A percentile compares a stretch with the other conserved stretches of the same genome.
These are phyloP conservation scores for Skeletonema menzelii DNA, from an alignment of 108 stramenopile genomes.

Conservation along the genomic window DNA sequence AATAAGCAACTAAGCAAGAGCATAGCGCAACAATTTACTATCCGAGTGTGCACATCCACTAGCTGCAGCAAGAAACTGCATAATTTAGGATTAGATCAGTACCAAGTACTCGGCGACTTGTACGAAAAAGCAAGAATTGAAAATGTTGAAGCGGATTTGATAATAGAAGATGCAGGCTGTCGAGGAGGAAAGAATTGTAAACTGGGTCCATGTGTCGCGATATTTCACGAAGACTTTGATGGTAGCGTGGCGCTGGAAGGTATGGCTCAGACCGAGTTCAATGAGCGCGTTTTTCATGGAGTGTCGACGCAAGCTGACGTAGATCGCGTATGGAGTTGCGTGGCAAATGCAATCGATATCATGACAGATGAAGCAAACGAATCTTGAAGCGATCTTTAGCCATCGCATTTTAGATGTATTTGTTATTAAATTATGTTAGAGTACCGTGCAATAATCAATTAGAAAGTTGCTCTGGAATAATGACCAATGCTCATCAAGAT, in stretches of 20 bases:
- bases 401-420: background rate
- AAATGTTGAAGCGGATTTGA: conserved; percentile 27
- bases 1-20: conserved; percentile 5
- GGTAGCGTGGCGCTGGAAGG: conserved; percentile 78
- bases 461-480: conserved; percentile 10
- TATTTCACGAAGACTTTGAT: conserved; percentile 79
- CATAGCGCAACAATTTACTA: conserved; percentile 63
- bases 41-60: conserved; percentile 72
- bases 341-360: conserved; percentile 54
- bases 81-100: conserved; percentile 57
- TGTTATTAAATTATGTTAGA: conserved; percentile 1
- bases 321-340: conserved; percentile 62
- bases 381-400: background rate
- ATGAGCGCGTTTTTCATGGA: conserved; percentile 57
- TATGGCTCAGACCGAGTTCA: conserved; percentile 68
- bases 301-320: conserved; percentile 57
- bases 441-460: conserved; percentile 37
- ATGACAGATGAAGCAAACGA: conserved; percentile 55
- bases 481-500: conserved; percentile 38
- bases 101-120: conserved; percentile 62
- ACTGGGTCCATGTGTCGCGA: conserved; percentile 72
- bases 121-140: conserved; percentile 44
- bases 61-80: conserved; percentile 60
- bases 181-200: conserved; percentile 71
- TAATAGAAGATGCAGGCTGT: conserved; percentile 73